Conservation (phyloP, 768 basidiomycete genomes). For the Saitozyma podzolica region DNA sequence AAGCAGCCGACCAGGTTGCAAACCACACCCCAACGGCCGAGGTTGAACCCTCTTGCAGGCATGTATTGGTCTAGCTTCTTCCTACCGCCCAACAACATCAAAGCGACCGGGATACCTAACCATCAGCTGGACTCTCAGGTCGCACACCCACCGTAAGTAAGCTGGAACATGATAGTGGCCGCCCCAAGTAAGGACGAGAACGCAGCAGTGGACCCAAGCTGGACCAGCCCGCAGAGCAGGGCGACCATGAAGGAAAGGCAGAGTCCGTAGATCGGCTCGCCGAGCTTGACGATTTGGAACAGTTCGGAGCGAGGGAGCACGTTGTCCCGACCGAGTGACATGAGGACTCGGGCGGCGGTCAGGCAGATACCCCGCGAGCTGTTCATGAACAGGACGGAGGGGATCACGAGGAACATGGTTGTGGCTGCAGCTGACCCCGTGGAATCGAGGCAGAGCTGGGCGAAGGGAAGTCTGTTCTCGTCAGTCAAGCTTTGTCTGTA, state of each 20-base stretch:
- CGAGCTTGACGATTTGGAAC: conserved; percentile 5
- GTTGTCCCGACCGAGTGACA: conserved; percentile 21
- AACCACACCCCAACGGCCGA: conserved; percentile 20
- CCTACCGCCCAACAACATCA: conserved; percentile 26
- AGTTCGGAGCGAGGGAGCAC: conserved; percentile 10
- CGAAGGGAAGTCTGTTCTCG: conserved; percentile 18
- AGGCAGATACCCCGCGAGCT: conserved; percentile 18
- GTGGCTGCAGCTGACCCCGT: conserved; percentile 25
- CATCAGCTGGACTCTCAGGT: background rate
- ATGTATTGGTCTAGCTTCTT: conserved; percentile 12
- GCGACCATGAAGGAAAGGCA: conserved; percentile 11
- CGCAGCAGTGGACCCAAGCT: conserved; percentile 21
- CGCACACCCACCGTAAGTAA: conserved; percentile 21
- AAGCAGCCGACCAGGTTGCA: conserved; percentile 22
- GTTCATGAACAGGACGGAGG: conserved; percentile 18
- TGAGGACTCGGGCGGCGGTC: conserved; percentile 11
- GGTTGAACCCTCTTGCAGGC: conserved; percentile 16
- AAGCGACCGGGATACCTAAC: conserved; percentile 14
- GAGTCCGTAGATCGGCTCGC: conserved; percentile 25
- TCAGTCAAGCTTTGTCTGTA: too few species aligned
- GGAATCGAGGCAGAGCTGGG: conserved; percentile 25
- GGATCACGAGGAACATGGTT: conserved; percentile 21
- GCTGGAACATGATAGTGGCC: conserved; percentile 20
- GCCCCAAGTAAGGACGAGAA: conserved; percentile 21
- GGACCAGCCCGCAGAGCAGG: conserved; percentile 18